phyloP scores from a whole-genome alignment of 805 yeast genomes.

The Pichia insulana region DNA sequence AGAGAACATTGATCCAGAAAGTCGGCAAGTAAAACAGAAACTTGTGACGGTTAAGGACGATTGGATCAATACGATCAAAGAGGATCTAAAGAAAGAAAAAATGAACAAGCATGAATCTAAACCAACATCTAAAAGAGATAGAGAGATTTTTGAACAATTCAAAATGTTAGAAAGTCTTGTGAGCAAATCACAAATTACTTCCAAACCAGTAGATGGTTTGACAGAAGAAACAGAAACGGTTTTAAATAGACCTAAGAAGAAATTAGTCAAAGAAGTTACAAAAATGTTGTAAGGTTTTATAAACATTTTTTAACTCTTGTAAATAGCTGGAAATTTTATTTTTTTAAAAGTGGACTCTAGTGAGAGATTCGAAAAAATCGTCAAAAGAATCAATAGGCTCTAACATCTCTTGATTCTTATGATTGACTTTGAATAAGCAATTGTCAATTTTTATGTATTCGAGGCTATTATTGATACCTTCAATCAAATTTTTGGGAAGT shows the following conservation, averaged over 20 bases:
- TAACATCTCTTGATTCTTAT: slow-evolving; percentile 14
- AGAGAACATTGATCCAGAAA: slow-evolving; percentile 9
- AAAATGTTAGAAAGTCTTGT: slow-evolving; percentile 16
- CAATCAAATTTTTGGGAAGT: slow-evolving; percentile 35
- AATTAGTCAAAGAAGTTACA: slow-evolving; percentile 8
- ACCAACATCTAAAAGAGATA: slow-evolving; percentile 4
- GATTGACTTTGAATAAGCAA: slow-evolving; percentile 36
- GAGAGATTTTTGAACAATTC: slow-evolving; percentile 15
- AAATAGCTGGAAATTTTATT: too few species aligned
- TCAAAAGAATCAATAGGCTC: slow-evolving; percentile 39
- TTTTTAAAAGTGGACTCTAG: slow-evolving; percentile 13
- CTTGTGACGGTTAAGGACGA: slow-evolving; percentile 20
- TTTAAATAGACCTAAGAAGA: slow-evolving; percentile 10
- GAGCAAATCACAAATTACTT: slow-evolving; percentile 12
- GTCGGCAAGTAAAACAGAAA: slow-evolving; percentile 15
- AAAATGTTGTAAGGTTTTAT: slow-evolving; percentile 8
- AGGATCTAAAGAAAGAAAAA: slow-evolving; percentile 5
- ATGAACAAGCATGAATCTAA: neutral
- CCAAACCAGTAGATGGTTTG: slow-evolving; percentile 6
- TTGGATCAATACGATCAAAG: slow-evolving; percentile 9
- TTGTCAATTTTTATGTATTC: slow-evolving; percentile 40
- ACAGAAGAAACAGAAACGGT: slow-evolving; percentile 5
- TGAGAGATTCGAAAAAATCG: slow-evolving; percentile 35
- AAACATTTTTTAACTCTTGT: neutral
- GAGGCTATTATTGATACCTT: slow-evolving; percentile 15